Percentiles rank a stretch among this genome's conserved stretches.
These are phyloP conservation scores for Melanomma pulvis-pyrius DNA, from an alignment of 495 filamentous ascomycete genomes.

Conservation along the genomic window DNA sequence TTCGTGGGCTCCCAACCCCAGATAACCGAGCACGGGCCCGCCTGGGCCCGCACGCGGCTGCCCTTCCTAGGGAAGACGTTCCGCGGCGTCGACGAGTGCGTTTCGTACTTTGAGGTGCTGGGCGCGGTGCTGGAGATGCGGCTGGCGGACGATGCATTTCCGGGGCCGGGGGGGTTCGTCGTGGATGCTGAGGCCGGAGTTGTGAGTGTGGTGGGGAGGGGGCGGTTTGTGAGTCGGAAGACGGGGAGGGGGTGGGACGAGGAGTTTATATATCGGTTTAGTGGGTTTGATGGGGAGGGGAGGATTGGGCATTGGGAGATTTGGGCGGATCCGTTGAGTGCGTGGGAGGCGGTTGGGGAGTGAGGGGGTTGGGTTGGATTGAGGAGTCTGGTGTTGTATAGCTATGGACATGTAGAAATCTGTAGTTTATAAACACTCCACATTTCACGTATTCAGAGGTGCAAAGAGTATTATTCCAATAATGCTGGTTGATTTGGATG, in stretches of 20 bases:
- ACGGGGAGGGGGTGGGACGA: slow-evolving; percentile 49
- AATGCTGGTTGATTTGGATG: neutral
- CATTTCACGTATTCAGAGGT: no score
- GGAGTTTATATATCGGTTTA: slow-evolving; percentile 47
- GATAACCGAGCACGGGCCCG: slow-evolving; percentile 49
- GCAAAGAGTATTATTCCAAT: neutral
- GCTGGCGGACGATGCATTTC: slow-evolving; percentile 40
- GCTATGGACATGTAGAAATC: neutral
- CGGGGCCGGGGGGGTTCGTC: slow-evolving; percentile 40
- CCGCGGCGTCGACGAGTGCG: slow-evolving; percentile 39
- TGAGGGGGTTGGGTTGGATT: neutral
- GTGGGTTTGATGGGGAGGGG: slow-evolving; percentile 48
- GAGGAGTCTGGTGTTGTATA: neutral
- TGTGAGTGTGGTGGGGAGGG: slow-evolving; percentile 44
- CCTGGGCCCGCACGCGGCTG: slow-evolving; percentile 42
- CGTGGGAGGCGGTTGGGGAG: slow-evolving; percentile 46
- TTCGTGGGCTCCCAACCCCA: slow-evolving; percentile 26
- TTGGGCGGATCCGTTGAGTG: slow-evolving; percentile 51
- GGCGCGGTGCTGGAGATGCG: slow-evolving; percentile 42
- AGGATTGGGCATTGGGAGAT: slow-evolving; percentile 50
- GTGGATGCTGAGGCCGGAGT: slow-evolving; percentile 33
- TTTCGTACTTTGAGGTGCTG: slow-evolving; percentile 44
- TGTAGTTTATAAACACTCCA: neutral
- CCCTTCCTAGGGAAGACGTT: slow-evolving; percentile 48
- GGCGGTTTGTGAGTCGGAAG: slow-evolving; percentile 41